These are phyloP conservation scores for Wickerhamiella shivajii DNA, from an alignment of 805 yeast genomes.

Conservation along the genomic window DNA sequence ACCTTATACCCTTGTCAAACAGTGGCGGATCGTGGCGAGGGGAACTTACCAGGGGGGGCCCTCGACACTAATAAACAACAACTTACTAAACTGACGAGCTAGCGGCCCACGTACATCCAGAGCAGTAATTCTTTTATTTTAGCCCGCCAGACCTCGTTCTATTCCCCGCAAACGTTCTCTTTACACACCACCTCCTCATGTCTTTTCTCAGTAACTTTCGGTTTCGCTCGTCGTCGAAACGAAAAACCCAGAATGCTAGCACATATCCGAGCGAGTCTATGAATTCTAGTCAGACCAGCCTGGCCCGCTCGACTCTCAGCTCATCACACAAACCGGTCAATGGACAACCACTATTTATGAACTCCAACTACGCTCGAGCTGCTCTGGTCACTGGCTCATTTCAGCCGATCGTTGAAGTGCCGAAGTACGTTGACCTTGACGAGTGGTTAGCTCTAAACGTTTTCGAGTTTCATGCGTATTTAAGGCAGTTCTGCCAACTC, in stretches of 20 bases:
- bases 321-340: not conserved
- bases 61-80: not conserved
- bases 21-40: not conserved
- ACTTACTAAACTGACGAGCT: not conserved
- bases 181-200: conserved; percentile 1
- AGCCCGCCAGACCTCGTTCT: too few species aligned
- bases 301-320: conserved; percentile 4
- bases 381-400: conserved; percentile 94
- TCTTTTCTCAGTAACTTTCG: conserved; percentile 11
- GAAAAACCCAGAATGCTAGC: not conserved
- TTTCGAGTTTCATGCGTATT: conserved; percentile 74
- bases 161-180: too few species aligned
- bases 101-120: not conserved
- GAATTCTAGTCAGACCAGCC: conserved; percentile 7
- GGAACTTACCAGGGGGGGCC: too few species aligned
- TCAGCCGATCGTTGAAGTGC: conserved; percentile 86
- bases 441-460: conserved; percentile 95
- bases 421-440: conserved; percentile 83
- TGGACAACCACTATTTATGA: conserved; percentile 48
- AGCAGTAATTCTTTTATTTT: too few species aligned
- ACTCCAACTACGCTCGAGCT: conserved; percentile 87
- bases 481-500: conserved; percentile 82
- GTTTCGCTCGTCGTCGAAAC: conserved; percentile 10
- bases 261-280: conserved; percentile 6
- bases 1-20: not conserved